Evolutionary conservation across 345 rosid species (phyloP), one percentile per base, ranked within the genome.

Genomic region (Citrus trifoliata): DNA sequence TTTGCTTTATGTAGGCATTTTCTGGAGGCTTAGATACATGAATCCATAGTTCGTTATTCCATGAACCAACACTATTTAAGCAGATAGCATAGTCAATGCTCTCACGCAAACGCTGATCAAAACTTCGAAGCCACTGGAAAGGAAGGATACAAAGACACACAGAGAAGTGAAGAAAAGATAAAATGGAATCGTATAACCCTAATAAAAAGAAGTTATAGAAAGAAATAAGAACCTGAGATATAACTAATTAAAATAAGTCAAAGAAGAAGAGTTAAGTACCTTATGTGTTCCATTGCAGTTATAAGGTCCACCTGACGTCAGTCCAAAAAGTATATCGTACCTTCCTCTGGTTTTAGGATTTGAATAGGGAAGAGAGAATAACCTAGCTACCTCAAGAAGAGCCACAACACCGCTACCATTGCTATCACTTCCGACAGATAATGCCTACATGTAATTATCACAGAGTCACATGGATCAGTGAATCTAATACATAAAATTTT

Each of bases 21-120:
- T 95, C 98, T 53, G 98, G 93, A 82, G 99, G 99, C 90, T 95
- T 95, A 21, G 98, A 95, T 78, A 95, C 98, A 21, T 95, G 98
- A 76, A 93, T 70, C 88, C 87, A 87, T 63, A 93, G 84, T 78
- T 89, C 89, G 76, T 83, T 81, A 72, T 91, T 88, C 97, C 93
- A 88, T 71, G 95, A 92, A 63, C 97, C 98, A 86, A 96, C 78
- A 79, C 94, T 94, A 88, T 96, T 96, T 82, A 96, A 89, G 89
- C 98, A 96, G 80, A 96, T 89, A 75, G 99, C 99, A 88, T 94
- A 94, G 82, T 94, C 99, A 76, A 96, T 89, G 83, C 93, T 91
- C 90, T 96, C 99, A 75, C 95, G 95, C 87, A 93, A 80, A 74
- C 97, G 94, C 80, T 96, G 99, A 85, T 96, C 99, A 83, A 96